Percentiles rank a stretch among this genome's conserved stretches.
phyloP scores from a whole-genome alignment of 2,329 filamentous ascomycete genomes.

The Trichophyton simii region DNA sequence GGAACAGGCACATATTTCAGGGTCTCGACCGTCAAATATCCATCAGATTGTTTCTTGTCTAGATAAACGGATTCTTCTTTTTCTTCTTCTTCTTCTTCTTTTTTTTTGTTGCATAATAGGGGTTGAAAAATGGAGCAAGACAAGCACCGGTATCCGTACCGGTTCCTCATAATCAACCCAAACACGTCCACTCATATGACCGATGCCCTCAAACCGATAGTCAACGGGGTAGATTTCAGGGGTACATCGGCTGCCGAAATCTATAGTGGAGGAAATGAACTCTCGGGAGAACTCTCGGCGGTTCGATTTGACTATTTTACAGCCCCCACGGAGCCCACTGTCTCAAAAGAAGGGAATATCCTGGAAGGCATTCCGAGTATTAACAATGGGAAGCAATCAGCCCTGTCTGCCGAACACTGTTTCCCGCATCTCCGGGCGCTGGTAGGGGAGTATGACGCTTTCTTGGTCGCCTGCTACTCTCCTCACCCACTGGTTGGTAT shows the following conservation, averaged over 20 bases:
- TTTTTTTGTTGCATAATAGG: no score
- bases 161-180: constrained; percentile 34
- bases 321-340: constrained; percentile 21
- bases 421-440: constrained; percentile 40
- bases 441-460: constrained; percentile 47
- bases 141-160: background rate
- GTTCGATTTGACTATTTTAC: constrained; percentile 31
- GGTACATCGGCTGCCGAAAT: background rate
- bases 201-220: constrained; percentile 29
- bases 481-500: constrained; percentile 61
- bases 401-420: constrained; percentile 50
- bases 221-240: constrained; percentile 25
- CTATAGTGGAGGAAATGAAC: background rate
- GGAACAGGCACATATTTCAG: background rate
- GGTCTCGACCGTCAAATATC: no score
- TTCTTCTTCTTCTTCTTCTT: no score
- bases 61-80: background rate
- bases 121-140: background rate
- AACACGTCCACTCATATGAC: constrained; percentile 36
- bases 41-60: no score
- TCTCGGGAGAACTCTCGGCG: constrained; percentile 14
- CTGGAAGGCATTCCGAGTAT: constrained; percentile 57
- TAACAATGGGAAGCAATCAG: constrained; percentile 59
- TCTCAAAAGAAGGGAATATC: constrained; percentile 21
- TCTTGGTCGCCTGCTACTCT: constrained; percentile 81